phyloP scores from a whole-genome alignment of 106 monocot genomes.

The Acanthochlamys bracteata region DNA sequence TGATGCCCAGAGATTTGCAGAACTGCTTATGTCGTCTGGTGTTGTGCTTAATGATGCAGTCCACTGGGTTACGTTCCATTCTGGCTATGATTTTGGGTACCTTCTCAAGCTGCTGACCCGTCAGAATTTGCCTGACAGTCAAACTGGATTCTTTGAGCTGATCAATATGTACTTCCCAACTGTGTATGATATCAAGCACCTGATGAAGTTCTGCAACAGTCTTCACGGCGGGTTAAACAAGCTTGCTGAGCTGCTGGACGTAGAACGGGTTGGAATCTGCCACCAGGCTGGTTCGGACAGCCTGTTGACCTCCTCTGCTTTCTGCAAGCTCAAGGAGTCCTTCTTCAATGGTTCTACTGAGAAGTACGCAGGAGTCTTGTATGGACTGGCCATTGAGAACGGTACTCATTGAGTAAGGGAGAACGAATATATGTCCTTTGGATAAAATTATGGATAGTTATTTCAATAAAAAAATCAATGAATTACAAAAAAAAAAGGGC shows the following conservation, averaged over 20 bases:
- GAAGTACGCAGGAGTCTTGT: conserved; percentile 39
- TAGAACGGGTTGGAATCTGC: conserved; percentile 27
- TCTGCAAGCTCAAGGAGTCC: conserved; percentile 32
- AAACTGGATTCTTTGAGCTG: conserved; percentile 35
- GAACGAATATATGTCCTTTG: neutral
- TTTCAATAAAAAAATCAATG: neutral
- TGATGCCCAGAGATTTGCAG: conserved; percentile 35
- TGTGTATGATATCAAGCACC: conserved; percentile 40
- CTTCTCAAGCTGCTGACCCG: conserved; percentile 51
- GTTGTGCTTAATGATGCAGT: conserved; percentile 50
- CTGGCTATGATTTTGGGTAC: conserved; percentile 56
- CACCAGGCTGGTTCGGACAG: conserved; percentile 35
- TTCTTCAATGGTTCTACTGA: conserved; percentile 32
- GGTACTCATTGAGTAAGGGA: conserved; percentile 8
- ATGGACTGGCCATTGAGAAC: conserved; percentile 34
- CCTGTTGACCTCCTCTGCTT: conserved; percentile 26
- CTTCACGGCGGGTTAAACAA: conserved; percentile 34
- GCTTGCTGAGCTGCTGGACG: conserved; percentile 28
- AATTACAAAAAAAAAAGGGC: neutral
- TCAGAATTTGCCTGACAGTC: conserved; percentile 36
- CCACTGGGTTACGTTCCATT: conserved; percentile 62
- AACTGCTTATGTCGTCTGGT: conserved; percentile 70
- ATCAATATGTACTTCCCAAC: conserved; percentile 33
- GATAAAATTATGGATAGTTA: neutral
- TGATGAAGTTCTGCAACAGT: conserved; percentile 48